Evolutionary conservation across 495 filamentous ascomycete genomes (phyloP), one percentile per base, ranked within the genome.

Genomic region (Margaritispora aquatica): DNA sequence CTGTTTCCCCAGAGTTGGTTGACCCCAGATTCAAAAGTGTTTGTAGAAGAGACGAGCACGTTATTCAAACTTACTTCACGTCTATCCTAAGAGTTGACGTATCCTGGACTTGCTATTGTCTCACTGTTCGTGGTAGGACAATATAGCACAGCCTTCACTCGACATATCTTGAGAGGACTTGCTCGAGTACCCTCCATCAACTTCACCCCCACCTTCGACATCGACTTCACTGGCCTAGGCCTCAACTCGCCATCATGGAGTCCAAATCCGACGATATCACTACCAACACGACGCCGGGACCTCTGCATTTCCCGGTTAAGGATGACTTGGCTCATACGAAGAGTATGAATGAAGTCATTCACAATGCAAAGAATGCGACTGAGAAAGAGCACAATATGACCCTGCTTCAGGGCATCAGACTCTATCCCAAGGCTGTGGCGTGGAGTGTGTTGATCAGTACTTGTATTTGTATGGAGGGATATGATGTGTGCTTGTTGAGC

Each of bases 391-490:
- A 80, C 51, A 75, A 60, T 13, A 83, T 83, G 80, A 80, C 76
- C 5, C 66, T 83, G 44, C 58, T 68, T 60, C 75, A 83, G 55
- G 80, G 79, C 55, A 73, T 83, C 57, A 70, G 60, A 53, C 69
- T 82, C 11, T 83, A 81, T 59, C 79, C 79, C 22, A 82, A 82
- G 64, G 79, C 79, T 48, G 77, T 83, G 53, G 77, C 70, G 1
- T 87, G 81, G 81, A 82, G 78, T 60, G 50, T 85, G 26, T 74
- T 84, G 53, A 81, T 87, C 64, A 82, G 79, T 38, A 80, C 81
- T 5, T 80, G 78, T 69, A 84, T 87, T 55, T 75, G 76, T 60
- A 87, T 87, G 83, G 83, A 87, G 63, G 84, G 83, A 3, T 86
- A 83, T 67, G 83, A 85, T 61, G 65, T 85, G 44, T 79, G 75